Percentiles rank a stretch among this genome's conserved stretches.
Conservation (phyloP, 176 grass and related monocot species). For the Bolboschoenus planiculmis region DNA sequence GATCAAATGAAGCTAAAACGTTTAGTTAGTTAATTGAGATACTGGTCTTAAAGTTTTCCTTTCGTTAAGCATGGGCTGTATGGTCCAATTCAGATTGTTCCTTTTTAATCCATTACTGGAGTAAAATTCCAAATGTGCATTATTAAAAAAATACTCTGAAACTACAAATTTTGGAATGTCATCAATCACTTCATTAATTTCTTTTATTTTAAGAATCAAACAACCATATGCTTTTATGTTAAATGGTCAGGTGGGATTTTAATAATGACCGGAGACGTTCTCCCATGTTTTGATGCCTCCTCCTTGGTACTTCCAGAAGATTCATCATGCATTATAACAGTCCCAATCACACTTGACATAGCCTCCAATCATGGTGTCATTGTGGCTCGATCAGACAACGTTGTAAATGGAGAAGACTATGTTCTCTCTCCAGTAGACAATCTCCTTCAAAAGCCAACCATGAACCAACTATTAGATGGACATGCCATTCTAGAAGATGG, state of each 20-base stretch:
- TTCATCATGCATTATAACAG: constrained; percentile 65
- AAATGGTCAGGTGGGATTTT: constrained; percentile 76
- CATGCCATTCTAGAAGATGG: constrained; percentile 67
- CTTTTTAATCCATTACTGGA: background rate
- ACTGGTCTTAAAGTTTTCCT: background rate
- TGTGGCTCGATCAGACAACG: constrained; percentile 49
- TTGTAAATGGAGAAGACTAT: constrained; percentile 29
- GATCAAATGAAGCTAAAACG: background rate
- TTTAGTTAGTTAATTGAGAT: background rate
- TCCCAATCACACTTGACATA: constrained; percentile 65
- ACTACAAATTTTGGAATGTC: background rate
- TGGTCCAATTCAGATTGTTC: background rate
- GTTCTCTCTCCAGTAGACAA: constrained; percentile 57
- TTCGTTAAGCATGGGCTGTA: background rate
- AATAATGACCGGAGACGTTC: constrained; percentile 98
- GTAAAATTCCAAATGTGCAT: background rate
- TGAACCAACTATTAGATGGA: constrained; percentile 47
- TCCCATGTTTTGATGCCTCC: constrained; percentile 81
- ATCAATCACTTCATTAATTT: background rate
- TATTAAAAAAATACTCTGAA: background rate
- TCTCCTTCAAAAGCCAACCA: constrained; percentile 78
- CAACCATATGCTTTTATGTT: constrained; percentile 9
- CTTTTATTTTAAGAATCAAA: background rate
- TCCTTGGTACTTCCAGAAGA: constrained; percentile 63
- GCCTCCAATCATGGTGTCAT: constrained; percentile 88